phyloP scores from a whole-genome alignment of 2,329 filamentous ascomycete species.

The Colletotrichum siamense region DNA sequence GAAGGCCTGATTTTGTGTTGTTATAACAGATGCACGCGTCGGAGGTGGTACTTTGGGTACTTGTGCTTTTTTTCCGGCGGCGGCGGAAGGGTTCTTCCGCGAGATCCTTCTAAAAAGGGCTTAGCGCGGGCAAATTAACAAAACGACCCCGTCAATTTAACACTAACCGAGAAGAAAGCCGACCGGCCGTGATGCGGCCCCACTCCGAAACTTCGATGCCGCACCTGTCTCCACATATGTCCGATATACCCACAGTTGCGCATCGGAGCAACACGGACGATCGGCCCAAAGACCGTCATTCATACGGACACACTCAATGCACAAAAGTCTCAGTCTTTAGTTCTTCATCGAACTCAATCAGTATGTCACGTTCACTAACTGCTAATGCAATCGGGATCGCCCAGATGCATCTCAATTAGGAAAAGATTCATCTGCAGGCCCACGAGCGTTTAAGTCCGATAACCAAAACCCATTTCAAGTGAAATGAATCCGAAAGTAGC shows the following conservation, averaged over 20 bases:
- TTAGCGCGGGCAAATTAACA: too few species aligned
- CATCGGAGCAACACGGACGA: background rate
- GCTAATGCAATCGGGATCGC: too few species aligned
- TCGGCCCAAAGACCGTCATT: background rate
- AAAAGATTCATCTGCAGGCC: too few species aligned
- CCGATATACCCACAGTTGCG: background rate
- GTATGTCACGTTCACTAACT: too few species aligned
- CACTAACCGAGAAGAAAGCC: background rate
- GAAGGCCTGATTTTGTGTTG: too few species aligned
- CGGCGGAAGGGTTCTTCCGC: too few species aligned
- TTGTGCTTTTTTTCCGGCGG: too few species aligned
- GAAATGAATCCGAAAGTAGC: background rate
- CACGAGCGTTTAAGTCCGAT: background rate
- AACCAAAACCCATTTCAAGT: background rate
- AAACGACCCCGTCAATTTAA: too few species aligned
- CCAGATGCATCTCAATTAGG: fast-evolving
- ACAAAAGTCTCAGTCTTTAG: fast-evolving
- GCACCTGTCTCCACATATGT: background rate
- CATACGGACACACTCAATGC: background rate
- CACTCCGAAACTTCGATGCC: background rate
- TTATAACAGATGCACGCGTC: too few species aligned
- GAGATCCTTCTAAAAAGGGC: too few species aligned
- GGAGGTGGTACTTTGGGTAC: too few species aligned
- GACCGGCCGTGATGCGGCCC: background rate
- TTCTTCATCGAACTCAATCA: fast-evolving